phyloP scores from a whole-genome alignment of 257 asterid species.

The Ehretia macrophylla region DNA sequence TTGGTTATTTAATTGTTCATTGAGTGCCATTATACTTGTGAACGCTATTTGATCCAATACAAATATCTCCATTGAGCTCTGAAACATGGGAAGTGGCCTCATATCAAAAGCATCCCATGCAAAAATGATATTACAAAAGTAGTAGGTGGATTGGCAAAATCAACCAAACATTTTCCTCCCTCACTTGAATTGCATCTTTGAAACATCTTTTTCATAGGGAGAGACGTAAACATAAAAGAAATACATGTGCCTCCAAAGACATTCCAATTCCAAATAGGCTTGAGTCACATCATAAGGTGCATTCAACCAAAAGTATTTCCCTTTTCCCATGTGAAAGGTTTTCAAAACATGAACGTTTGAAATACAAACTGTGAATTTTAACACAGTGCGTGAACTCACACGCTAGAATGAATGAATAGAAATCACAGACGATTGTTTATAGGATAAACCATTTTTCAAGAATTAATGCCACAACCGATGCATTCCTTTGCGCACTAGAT shows the following conservation, averaged over 20 bases:
- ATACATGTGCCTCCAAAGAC: conserved; percentile 11
- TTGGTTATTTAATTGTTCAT: no score
- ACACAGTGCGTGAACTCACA: no score
- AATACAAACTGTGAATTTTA: no score
- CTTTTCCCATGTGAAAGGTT: not conserved
- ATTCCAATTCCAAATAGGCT: conserved; percentile 3
- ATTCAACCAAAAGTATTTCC: conserved; percentile 3
- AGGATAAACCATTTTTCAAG: no score
- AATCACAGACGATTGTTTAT: no score
- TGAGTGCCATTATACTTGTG: no score
- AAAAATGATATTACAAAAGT: not conserved
- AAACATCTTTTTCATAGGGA: conserved; percentile 6
- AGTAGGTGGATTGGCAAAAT: conserved; percentile 22
- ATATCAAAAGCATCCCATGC: not conserved
- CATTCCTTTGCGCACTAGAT: no score
- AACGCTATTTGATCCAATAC: no score
- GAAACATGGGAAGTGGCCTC: not conserved
- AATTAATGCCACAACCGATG: no score
- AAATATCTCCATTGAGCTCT: not conserved
- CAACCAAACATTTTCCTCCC: conserved; percentile 11
- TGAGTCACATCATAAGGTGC: conserved; percentile 4
- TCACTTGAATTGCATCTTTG: not conserved
- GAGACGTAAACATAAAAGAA: not conserved
- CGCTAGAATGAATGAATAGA: no score
- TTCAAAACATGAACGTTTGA: no score